These are phyloP conservation scores for Komagataella mondaviorum DNA, from an alignment of 805 yeast genomes.

Conservation along the genomic window DNA sequence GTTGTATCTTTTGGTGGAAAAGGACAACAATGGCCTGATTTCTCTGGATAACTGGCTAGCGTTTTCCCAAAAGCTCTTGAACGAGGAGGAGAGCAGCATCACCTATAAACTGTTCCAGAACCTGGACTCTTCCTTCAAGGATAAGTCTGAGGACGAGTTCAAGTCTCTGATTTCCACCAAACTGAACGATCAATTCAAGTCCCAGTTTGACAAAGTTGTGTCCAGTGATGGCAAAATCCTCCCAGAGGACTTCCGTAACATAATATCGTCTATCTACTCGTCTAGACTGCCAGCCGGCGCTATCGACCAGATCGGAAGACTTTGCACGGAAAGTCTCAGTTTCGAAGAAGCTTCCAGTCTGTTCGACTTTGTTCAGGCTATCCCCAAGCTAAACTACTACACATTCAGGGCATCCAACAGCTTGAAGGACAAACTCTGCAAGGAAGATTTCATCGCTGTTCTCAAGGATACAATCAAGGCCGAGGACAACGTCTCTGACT, in stretches of 20 bases:
- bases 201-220: constrained; percentile 7
- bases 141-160: neutral
- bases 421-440: constrained; percentile 10
- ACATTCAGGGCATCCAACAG: constrained; percentile 12
- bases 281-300: constrained; percentile 30
- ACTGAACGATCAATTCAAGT: constrained; percentile 8
- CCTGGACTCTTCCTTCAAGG: neutral
- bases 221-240: constrained; percentile 6
- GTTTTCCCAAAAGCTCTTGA: neutral
- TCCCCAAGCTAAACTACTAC: constrained; percentile 18
- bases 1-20: neutral
- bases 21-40: neutral
- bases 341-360: constrained; percentile 33
- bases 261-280: constrained; percentile 14
- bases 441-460: constrained; percentile 12
- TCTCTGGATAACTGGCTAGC: neutral
- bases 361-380: constrained; percentile 27
- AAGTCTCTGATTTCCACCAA: neutral
- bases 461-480: constrained; percentile 10
- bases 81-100: neutral
- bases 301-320: constrained; percentile 42
- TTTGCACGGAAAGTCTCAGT: constrained; percentile 26
- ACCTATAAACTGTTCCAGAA: neutral
- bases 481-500: constrained; percentile 16
- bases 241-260: constrained; percentile 8